Percentiles rank a stretch among this genome's conserved stretches.
Conservation (phyloP, 1,139 yeast genomes). For the Geotrichum macrosporum region DNA sequence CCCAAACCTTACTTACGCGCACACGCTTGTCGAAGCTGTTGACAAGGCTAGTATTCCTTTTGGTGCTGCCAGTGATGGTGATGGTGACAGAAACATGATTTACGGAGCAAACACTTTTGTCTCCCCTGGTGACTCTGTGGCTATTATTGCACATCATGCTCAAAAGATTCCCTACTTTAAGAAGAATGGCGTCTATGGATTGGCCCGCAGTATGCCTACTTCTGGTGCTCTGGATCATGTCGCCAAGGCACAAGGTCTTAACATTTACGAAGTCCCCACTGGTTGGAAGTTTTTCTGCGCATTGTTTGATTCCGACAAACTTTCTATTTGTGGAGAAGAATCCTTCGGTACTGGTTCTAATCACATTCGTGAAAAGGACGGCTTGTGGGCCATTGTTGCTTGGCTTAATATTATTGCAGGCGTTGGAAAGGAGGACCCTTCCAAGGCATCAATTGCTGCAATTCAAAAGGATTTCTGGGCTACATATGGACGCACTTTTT, state of each 20-base stretch:
- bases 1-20: conserved; percentile 94
- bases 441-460: conserved; percentile 62
- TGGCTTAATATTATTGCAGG: conserved; percentile 95
- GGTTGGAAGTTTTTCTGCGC: conserved; percentile 99
- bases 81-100: conserved; percentile 98
- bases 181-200: conserved; percentile 80
- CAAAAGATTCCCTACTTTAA: conserved; percentile 83
- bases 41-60: conserved; percentile 77
- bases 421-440: conserved; percentile 48
- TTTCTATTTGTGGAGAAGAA: conserved; percentile 97
- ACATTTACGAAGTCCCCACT: conserved; percentile 92
- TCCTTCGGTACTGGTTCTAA: conserved; percentile 97
- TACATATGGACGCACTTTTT: conserved; percentile 94
- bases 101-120: conserved; percentile 95
- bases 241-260: conserved; percentile 69
- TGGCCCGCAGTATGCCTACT: conserved; percentile 99
- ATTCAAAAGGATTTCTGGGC: conserved; percentile 87
- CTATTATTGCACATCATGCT: conserved; percentile 93
- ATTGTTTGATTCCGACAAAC: conserved; percentile 82
- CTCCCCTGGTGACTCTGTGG: conserved; percentile 97
- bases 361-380: conserved; percentile 96
- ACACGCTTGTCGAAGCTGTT: conserved; percentile 76
- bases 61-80: conserved; percentile 99
- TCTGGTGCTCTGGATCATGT: conserved; percentile 91
- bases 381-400: conserved; percentile 95